These are phyloP conservation scores for Cercospora zeina DNA, from an alignment of 2,329 filamentous ascomycete genomes.

Conservation along the genomic window DNA sequence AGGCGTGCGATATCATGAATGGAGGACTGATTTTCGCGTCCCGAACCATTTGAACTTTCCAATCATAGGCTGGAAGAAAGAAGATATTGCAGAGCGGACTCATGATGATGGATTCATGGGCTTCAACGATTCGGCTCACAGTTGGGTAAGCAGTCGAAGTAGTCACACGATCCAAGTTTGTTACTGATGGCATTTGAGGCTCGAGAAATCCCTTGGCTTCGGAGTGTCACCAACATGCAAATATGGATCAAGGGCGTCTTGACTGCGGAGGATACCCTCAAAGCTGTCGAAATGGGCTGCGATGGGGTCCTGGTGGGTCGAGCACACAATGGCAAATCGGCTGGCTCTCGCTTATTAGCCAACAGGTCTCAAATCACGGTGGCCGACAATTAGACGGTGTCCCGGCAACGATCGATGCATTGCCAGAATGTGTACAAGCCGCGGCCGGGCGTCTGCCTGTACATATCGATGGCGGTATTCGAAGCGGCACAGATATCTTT, in stretches of 20 bases:
- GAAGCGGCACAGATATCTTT: conserved; percentile 58
- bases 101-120: conserved; percentile 37
- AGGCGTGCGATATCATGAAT: conserved; percentile 56
- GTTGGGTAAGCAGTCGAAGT: conserved; percentile 24
- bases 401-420: conserved; percentile 54
- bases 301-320: conserved; percentile 44
- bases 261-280: conserved; percentile 46
- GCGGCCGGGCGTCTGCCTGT: conserved; percentile 55
- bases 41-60: conserved; percentile 34
- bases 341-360: conserved; percentile 1
- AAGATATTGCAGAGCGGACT: conserved; percentile 31
- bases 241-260: conserved; percentile 51
- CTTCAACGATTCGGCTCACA: conserved; percentile 37
- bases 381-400: conserved; percentile 59
- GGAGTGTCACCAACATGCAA: conserved; percentile 51
- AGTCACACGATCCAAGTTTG: not conserved
- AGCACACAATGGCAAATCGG: not conserved
- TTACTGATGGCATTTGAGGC: conserved; percentile 1
- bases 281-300: conserved; percentile 47
- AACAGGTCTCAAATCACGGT: conserved; percentile 52
- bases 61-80: conserved; percentile 30
- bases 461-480: conserved; percentile 62
- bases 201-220: conserved; percentile 52
- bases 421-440: conserved; percentile 44
- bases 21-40: conserved; percentile 53